Conservation (phyloP, 148 eudicot genomes). For the Silene latifolia region DNA sequence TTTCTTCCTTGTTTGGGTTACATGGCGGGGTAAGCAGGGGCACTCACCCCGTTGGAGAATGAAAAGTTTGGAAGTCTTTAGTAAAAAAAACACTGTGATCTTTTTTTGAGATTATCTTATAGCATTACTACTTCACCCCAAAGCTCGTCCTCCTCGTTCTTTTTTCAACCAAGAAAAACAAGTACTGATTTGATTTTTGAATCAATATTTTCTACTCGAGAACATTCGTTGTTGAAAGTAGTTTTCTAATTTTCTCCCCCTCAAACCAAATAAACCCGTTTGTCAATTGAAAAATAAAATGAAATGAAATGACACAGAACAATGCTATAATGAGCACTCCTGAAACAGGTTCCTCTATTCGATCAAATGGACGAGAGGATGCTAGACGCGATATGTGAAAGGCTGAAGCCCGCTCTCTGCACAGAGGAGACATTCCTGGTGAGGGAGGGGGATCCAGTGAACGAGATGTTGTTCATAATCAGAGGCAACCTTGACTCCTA, state of each 20-base stretch:
- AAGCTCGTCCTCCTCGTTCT: too few species aligned
- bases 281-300: background rate
- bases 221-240: too few species aligned
- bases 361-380: slow-evolving; percentile 82
- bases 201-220: too few species aligned
- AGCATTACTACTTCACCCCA: too few species aligned
- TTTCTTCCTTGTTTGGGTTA: background rate
- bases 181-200: too few species aligned
- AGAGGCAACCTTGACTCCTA: slow-evolving; percentile 68
- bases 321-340: background rate
- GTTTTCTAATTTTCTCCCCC: background rate
- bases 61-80: too few species aligned
- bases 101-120: too few species aligned
- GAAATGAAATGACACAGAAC: too few species aligned
- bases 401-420: slow-evolving; percentile 63
- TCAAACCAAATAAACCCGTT: background rate
- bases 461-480: slow-evolving; percentile 80
- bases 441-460: slow-evolving; percentile 79
- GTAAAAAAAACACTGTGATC: too few species aligned
- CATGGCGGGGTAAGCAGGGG: too few species aligned
- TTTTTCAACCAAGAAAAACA: too few species aligned
- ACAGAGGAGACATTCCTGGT: slow-evolving; percentile 64
- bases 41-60: too few species aligned
- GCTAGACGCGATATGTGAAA: slow-evolving; percentile 81
- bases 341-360: slow-evolving; percentile 63